Base-by-base conservation (phyloP, 768 basidiomycete genomes). In the Leccinum disarticulatum region DNA sequence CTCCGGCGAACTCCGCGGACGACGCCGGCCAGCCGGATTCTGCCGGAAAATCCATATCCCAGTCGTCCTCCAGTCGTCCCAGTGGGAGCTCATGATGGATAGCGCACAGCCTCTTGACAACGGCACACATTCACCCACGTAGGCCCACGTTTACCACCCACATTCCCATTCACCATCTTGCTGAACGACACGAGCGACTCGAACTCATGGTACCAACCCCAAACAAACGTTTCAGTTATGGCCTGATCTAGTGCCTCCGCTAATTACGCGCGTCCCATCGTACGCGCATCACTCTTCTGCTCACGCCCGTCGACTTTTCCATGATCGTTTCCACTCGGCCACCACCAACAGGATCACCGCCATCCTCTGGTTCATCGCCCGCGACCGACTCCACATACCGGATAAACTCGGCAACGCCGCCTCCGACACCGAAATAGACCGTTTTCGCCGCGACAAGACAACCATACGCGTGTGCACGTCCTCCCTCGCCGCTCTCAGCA, bases 371-470 rank as follows among this genome's bases (percentile, higher is more conserved):
- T 46, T 19, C 38, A 7, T 56, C 56, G 3, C 55, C 56, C 1
- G 30, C 43, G 3, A 27, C 43, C 19, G 63, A 57, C 38, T 49
- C 67, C 0, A 93, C 81, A 6, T 78, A 80, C 28, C 74, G 69
- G n/a, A 84, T 71, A 65, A 96, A 96, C 60, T 87, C 90, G 13
- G 81, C 73, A 28, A 95, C 76, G 7, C 95, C 92, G 0, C 96
- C 95, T 1, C 95, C 95, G 4, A 98, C 93, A 7, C 96, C 96
- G 71, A 98, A 98, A 71, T 98, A 98, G 19, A 98, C 74, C 14
- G 93, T 82, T 73, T 98, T 98, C 1, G 91, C 92, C 2, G 94
- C 95, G 3, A 97, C 88, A 9, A 97, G 82, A 64, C 88, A 92
- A 6, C 79, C 49, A 62, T 71, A 74, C 6, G 19, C 46, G 13